A percentile compares a stretch with the other conserved stretches of the same genome.
phyloP scores from a whole-genome alignment of 768 basidiomycete species.

The Xanthoconium purpureum region DNA sequence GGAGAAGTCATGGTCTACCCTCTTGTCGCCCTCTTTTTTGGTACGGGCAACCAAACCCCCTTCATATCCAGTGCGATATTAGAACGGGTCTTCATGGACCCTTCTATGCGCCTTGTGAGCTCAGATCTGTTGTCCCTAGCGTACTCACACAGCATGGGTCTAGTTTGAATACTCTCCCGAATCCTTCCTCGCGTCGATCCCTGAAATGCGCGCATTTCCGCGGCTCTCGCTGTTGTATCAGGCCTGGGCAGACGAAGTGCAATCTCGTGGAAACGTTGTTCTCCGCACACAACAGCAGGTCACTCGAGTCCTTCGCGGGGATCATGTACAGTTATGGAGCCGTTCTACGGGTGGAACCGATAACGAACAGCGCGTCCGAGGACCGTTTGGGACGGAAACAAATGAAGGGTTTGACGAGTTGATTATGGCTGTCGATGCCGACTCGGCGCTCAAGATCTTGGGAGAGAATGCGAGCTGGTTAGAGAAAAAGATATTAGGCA shows the following conservation, averaged over 20 bases:
- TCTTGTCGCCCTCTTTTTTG: constrained; percentile 4
- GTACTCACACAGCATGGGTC: neutral
- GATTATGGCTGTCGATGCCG: constrained; percentile 7
- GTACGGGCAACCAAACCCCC: constrained; percentile 1
- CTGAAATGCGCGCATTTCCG: constrained; percentile 7
- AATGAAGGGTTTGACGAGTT: constrained; percentile 1
- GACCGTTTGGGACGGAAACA: neutral
- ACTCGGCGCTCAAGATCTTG: constrained; percentile 3
- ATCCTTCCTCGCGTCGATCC: constrained; percentile 11
- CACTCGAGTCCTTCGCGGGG: neutral
- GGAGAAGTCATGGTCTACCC: constrained; percentile 2
- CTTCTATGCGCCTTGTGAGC: constrained; percentile 2
- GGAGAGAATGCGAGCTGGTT: neutral
- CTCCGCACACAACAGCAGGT: neutral
- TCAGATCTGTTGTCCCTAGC: neutral
- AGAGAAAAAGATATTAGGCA: neutral
- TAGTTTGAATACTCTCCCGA: constrained; percentile 7
- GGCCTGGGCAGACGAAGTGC: neutral
- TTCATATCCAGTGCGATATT: neutral
- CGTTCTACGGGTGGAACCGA: constrained; percentile 4
- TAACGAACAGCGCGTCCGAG: neutral
- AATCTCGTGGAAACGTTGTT: neutral
- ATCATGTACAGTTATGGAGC: constrained; percentile 2
- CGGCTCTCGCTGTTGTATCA: constrained; percentile 2
- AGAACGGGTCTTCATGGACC: neutral